These are phyloP conservation scores for Vitis hybrid DNA, from an alignment of 177 flowering plant genomes.

Conservation along the genomic window DNA sequence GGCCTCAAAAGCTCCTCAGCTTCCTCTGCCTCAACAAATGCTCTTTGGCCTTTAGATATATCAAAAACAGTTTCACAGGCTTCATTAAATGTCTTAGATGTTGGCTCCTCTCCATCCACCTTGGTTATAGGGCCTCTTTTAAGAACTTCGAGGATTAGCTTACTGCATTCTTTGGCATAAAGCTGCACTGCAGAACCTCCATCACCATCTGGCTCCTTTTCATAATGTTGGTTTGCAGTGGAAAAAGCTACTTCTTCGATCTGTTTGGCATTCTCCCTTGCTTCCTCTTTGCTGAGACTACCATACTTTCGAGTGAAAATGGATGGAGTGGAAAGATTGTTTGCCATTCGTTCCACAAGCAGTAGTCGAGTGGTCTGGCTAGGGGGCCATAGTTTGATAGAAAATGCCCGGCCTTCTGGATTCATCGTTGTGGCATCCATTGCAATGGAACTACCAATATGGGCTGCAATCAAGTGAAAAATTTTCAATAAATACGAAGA, in stretches of 20 bases:
- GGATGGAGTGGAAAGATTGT: constrained; percentile 69
- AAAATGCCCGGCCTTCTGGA: constrained; percentile 46
- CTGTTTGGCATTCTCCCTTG: constrained; percentile 61
- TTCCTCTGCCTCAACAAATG: constrained; percentile 77
- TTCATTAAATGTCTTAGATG: constrained; percentile 18
- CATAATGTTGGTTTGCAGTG: constrained; percentile 66
- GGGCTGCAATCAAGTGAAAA: background rate
- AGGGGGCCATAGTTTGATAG: constrained; percentile 93
- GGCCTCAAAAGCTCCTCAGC: constrained; percentile 71
- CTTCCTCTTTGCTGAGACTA: constrained; percentile 53
- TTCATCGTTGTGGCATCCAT: constrained; percentile 46
- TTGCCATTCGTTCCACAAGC: constrained; percentile 74
- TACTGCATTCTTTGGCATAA: constrained; percentile 87
- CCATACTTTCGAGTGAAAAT: constrained; percentile 79
- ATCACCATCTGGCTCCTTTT: constrained; percentile 88
- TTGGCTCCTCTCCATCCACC: constrained; percentile 20
- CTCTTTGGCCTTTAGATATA: constrained; percentile 71
- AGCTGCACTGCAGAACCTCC: constrained; percentile 89
- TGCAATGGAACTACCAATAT: constrained; percentile 13
- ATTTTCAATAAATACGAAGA: background rate
- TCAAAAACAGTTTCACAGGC: constrained; percentile 57
- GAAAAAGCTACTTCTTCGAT: constrained; percentile 74
- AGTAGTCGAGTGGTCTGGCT: constrained; percentile 66
- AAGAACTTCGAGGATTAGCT: constrained; percentile 68
- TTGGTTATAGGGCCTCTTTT: constrained; percentile 48